Percentiles rank a stretch among this genome's conserved stretches.
phyloP scores from a whole-genome alignment of 1,284 basidiomycete genomes.

The Rhizoctonia solani region DNA sequence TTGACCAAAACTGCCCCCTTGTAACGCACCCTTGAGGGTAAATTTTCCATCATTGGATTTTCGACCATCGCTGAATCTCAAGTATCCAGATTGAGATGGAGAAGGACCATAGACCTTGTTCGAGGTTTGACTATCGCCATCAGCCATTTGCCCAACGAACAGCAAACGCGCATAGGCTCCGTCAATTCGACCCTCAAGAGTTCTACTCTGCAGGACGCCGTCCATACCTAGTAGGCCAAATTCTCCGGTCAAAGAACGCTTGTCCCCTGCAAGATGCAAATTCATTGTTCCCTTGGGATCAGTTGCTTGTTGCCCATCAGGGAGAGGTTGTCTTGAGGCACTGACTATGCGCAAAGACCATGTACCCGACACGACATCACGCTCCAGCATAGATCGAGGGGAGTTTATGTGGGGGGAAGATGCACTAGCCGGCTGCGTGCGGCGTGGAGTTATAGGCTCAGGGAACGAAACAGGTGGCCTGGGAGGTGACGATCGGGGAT shows the following conservation, averaged over 20 bases:
- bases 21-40: conserved; percentile 16
- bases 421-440: neutral
- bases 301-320: neutral
- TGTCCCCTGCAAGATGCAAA: conserved; percentile 26
- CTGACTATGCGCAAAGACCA: conserved; percentile 21
- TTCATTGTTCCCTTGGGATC: conserved; percentile 16
- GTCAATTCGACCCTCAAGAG: conserved; percentile 27
- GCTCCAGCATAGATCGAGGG: conserved; percentile 8
- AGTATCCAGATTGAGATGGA: conserved; percentile 16
- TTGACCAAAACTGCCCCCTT: conserved; percentile 10
- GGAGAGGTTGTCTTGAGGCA: neutral
- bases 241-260: conserved; percentile 15
- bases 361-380: conserved; percentile 24
- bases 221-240: conserved; percentile 31
- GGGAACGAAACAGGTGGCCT: neutral
- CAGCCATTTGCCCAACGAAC: conserved; percentile 25
- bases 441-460: conserved; percentile 11
- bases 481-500: conserved; percentile 21
- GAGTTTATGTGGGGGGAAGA: conserved; percentile 6
- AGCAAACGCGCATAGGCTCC: conserved; percentile 24
- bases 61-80: conserved; percentile 24
- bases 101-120: conserved; percentile 19
- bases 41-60: conserved; percentile 6
- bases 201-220: conserved; percentile 16
- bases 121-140: neutral